Base-by-base conservation (phyloP, 1,284 basidiomycete species). In the Tylopilus orsonianus region DNA sequence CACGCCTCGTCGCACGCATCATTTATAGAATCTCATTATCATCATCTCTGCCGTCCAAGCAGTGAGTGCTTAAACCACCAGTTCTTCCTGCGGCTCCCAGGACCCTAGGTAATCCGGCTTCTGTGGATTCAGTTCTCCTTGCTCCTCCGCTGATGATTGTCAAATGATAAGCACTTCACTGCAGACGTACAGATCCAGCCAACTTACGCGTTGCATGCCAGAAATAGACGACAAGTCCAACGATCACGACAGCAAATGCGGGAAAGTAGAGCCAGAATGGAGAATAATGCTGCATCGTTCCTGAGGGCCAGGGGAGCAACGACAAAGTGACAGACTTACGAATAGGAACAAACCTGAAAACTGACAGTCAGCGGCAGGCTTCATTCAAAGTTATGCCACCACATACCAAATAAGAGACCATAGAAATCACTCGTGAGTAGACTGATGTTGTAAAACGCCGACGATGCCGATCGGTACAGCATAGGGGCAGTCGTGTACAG, bases 251-350 rank as follows among this genome's bases (percentile, higher is more conserved):
- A 0, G 67, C 75, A 60, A 87, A 91, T 0, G 89, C 77, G 49
- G 82, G 70, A 67, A 92, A 92, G 74, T 92, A 91, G 10, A 92
- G 75, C 88, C 88, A 92, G 72, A 80, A 92, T 3, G 88, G 87
- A 22, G 70, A 67, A 71, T 81, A 90, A 56, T 90, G 84, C 88
- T 91, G 46, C 50, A 47, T 35, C 38, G 30, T 40, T 14, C 48
- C 44, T 53, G 54, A 54, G 52, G n/a, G 16, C 39, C 41, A n/a
- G 27, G 27, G 52, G 24, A 26, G 18, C 44, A 22, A 12, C 43
- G 18, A 27, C 8, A 38, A 20, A 50, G 45, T 49, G 32, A 14
- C 35, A 19, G 19, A 70, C 80, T 57, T 61, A 85, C 81, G 64
- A 79, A 87, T 50, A 87, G 73, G 68, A 83, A 81, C 29, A 90